phyloP scores from a whole-genome alignment of 129 eudicot genomes.

The Saposhnikovia divaricata region DNA sequence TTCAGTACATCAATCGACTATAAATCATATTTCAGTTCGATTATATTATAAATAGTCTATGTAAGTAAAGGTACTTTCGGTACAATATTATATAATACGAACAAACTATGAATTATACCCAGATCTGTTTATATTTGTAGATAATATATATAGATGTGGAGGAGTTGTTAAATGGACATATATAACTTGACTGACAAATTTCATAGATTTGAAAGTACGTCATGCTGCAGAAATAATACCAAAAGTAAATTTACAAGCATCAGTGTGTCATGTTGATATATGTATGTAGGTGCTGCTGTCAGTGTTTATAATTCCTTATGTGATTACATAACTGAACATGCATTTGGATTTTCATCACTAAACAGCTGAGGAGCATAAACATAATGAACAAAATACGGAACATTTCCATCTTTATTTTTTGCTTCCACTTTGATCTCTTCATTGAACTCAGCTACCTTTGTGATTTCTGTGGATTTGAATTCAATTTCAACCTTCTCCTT shows the following conservation, averaged over 20 bases:
- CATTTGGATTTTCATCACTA: slow-evolving; percentile 94
- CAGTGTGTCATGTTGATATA: neutral
- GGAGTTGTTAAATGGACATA: neutral
- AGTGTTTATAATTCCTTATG: neutral
- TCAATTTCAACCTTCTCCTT: slow-evolving; percentile 21
- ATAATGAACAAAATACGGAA: slow-evolving; percentile 71
- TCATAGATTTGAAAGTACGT: neutral
- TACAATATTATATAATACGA: too few species aligned
- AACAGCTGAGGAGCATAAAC: slow-evolving; percentile 93
- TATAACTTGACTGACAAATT: too few species aligned
- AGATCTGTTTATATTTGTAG: too few species aligned
- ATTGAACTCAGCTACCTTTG: slow-evolving; percentile 19
- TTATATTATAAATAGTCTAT: too few species aligned
- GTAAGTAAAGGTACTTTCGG: too few species aligned
- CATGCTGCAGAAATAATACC: neutral
- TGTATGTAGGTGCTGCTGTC: neutral
- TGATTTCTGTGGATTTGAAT: slow-evolving; percentile 15
- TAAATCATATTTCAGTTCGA: too few species aligned
- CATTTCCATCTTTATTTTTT: slow-evolving; percentile 43
- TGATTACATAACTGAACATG: slow-evolving; percentile 60
- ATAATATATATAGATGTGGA: too few species aligned
- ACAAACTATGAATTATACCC: too few species aligned
- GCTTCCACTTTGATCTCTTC: slow-evolving; percentile 36
- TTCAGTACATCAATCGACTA: too few species aligned
- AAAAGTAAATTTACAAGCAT: neutral